phyloP scores from a whole-genome alignment of 768 basidiomycete species.

The Suillus paluster region DNA sequence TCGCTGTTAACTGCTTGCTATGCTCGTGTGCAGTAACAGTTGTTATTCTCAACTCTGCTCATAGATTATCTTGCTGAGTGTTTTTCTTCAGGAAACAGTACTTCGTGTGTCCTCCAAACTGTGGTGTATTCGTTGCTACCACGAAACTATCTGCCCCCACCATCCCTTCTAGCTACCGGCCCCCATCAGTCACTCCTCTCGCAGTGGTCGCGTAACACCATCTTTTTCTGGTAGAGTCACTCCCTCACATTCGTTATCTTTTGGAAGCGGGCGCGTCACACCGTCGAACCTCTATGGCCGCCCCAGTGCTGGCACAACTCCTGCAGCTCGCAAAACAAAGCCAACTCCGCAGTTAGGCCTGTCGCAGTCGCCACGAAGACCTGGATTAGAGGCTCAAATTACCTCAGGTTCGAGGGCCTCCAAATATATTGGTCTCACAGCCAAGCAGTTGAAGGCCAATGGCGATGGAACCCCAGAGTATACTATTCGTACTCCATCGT shows the following conservation, averaged over 20 bases:
- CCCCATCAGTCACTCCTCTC: slow-evolving; percentile 80
- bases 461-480: slow-evolving; percentile 20
- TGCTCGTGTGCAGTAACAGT: background rate
- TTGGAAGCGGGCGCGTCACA: slow-evolving; percentile 54
- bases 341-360: slow-evolving; percentile 35
- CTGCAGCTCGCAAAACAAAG: slow-evolving; percentile 36
- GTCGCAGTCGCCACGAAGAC: slow-evolving; percentile 33
- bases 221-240: slow-evolving; percentile 50
- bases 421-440: slow-evolving; percentile 84
- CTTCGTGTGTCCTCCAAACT: slow-evolving; percentile 81
- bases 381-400: slow-evolving; percentile 47
- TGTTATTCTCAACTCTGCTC: background rate
- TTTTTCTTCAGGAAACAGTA: slow-evolving; percentile 65
- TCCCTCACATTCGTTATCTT: slow-evolving; percentile 43
- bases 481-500: slow-evolving; percentile 35
- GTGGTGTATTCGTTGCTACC: slow-evolving; percentile 89
- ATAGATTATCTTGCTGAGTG: slow-evolving; percentile 14
- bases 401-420: slow-evolving; percentile 86
- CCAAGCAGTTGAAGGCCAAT: slow-evolving; percentile 64
- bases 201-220: slow-evolving; percentile 49
- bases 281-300: slow-evolving; percentile 58
- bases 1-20: background rate
- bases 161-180: slow-evolving; percentile 61
- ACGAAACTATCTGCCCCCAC: slow-evolving; percentile 83
- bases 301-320: slow-evolving; percentile 47